Percentiles rank a stretch among this genome's conserved stretches.
These are phyloP conservation scores for Acacia pycnantha DNA, from an alignment of 331 rosid species.

Conservation along the genomic window DNA sequence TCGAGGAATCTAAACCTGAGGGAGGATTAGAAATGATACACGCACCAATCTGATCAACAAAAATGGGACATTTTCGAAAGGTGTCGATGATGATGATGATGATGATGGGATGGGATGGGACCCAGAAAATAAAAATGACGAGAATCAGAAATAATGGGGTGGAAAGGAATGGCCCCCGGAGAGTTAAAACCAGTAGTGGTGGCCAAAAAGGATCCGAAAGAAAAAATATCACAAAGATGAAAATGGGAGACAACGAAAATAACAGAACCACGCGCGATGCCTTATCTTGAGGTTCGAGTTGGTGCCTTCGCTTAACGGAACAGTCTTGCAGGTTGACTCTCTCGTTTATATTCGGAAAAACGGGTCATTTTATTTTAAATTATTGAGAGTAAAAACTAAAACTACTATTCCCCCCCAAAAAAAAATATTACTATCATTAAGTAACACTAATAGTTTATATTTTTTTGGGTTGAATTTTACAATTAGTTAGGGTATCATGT, in stretches of 20 bases:
- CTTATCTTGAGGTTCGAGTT: neutral
- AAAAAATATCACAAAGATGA: neutral
- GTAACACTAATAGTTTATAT: neutral
- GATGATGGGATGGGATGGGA: conserved; percentile 27
- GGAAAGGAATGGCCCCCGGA: neutral
- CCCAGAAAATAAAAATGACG: neutral
- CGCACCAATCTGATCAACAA: conserved; percentile 38
- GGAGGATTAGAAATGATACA: conserved; percentile 11
- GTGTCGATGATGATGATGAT: conserved; percentile 39
- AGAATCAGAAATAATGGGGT: conserved; percentile 25
- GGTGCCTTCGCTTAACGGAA: neutral
- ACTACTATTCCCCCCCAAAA: neutral
- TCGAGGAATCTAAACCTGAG: conserved; percentile 30
- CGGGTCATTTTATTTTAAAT: neutral
- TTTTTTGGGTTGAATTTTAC: neutral
- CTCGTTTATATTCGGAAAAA: too few relatives aligned
- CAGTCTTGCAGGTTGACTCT: neutral
- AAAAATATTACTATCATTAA: neutral
- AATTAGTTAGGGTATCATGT: neutral
- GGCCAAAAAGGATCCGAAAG: neutral
- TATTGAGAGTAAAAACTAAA: neutral
- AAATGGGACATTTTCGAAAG: conserved; percentile 34
- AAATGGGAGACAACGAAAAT: conserved; percentile 22
- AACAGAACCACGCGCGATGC: conserved; percentile 58
- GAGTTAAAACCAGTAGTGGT: conserved; percentile 24